phyloP scores from a whole-genome alignment of 306 rosid genomes.

The Quercus parvula region DNA sequence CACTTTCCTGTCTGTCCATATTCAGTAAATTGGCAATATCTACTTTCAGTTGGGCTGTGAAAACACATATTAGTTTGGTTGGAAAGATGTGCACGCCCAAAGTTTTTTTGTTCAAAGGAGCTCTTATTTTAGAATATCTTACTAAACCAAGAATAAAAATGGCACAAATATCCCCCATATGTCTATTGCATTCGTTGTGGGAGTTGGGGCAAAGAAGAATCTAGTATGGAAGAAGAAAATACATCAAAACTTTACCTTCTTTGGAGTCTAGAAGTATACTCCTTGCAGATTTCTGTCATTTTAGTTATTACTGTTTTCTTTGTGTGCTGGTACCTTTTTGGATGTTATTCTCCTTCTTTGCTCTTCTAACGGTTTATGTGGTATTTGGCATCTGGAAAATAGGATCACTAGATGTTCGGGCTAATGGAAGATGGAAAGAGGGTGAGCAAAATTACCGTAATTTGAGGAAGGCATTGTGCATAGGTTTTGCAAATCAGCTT shows the following conservation, averaged over 20 bases:
- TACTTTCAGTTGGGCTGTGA: not conserved
- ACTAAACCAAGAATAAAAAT: not conserved
- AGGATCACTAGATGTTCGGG: constrained; percentile 65
- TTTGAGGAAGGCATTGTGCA: constrained; percentile 87
- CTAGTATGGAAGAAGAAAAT: not conserved
- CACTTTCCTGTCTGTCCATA: not conserved
- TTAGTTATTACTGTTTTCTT: constrained; percentile 1
- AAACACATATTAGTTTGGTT: not conserved
- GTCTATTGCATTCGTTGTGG: not conserved
- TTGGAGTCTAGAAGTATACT: not conserved
- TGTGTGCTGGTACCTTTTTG: not conserved
- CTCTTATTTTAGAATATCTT: not conserved
- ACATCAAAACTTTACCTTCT: not conserved
- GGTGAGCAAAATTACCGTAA: constrained; percentile 45
- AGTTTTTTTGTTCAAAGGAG: not conserved
- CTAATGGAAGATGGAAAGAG: constrained; percentile 47
- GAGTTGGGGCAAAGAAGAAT: not conserved
- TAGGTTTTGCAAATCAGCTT: constrained; percentile 91
- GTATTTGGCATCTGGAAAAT: constrained; percentile 16
- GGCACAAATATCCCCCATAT: not conserved
- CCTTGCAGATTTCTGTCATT: not conserved
- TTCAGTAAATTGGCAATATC: not conserved
- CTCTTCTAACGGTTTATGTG: not conserved
- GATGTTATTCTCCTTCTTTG: constrained; percentile 1
- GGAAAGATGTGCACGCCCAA: not conserved